Conservation (phyloP, 805 yeast genomes). For the Lipomyces orientalis region DNA sequence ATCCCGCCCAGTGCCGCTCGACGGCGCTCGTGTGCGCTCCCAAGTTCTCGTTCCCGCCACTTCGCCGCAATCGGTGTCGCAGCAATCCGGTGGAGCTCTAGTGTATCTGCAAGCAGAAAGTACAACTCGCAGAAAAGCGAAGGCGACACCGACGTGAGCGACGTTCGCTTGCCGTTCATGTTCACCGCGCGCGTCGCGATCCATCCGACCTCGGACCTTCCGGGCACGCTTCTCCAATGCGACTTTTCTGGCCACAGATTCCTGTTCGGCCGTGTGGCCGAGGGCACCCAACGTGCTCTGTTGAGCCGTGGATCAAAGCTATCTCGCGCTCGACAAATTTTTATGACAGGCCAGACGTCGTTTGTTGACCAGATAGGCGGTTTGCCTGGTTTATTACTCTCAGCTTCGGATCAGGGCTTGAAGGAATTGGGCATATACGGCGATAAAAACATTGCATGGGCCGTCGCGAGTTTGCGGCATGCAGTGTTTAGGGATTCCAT, state of each 20-base stretch:
- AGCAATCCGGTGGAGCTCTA: background rate
- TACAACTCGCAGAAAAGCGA: background rate
- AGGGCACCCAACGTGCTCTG: conserved; percentile 81
- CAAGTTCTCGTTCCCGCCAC: conserved; percentile 1
- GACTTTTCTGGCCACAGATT: conserved; percentile 44
- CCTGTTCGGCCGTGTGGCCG: conserved; percentile 79
- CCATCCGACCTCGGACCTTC: conserved; percentile 27
- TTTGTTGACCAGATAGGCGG: conserved; percentile 89
- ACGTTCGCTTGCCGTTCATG: conserved; percentile 1
- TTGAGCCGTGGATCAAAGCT: conserved; percentile 64
- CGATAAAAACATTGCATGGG: conserved; percentile 55
- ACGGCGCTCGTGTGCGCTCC: conserved; percentile 1
- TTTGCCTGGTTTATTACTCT: conserved; percentile 83
- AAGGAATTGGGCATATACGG: conserved; percentile 62
- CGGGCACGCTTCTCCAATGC: conserved; percentile 19
- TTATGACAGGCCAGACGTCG: conserved; percentile 74
- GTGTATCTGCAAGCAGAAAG: background rate
- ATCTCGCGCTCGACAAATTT: conserved; percentile 66
- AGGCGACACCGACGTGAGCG: conserved; percentile 1
- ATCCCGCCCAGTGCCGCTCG: conserved; percentile 1
- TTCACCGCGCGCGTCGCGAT: conserved; percentile 20
- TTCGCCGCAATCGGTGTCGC: background rate
- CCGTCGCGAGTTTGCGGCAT: conserved; percentile 81
- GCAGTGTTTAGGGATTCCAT: conserved; percentile 83
- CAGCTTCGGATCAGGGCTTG: conserved; percentile 78